Evolutionary conservation across 1,284 basidiomycete genomes (phyloP).

Genomic region (Ustilago sp.): DNA sequence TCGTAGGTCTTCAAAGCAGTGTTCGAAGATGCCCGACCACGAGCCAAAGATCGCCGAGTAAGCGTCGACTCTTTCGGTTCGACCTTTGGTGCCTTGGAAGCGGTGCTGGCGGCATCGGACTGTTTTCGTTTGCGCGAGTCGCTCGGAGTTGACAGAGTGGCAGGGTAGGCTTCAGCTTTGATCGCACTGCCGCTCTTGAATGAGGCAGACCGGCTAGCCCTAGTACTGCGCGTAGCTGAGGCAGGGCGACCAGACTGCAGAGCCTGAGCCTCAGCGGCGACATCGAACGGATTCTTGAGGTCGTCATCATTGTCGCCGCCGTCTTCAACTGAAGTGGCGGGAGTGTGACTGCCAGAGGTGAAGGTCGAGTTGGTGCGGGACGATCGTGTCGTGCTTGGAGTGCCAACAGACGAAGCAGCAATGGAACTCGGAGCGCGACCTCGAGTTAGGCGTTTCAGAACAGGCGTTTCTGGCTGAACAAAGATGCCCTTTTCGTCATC

Average conservation of each 20-base stretch:
- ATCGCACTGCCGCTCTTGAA: constrained; percentile 7
- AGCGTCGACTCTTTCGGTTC: constrained; percentile 9
- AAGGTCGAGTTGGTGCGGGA: constrained; percentile 39
- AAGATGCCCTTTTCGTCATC: constrained; percentile 21
- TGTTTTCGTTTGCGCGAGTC: constrained; percentile 33
- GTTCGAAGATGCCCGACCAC: constrained; percentile 14
- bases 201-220: constrained; percentile 26
- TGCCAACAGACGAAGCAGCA: constrained; percentile 26
- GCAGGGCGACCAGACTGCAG: constrained; percentile 11
- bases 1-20: constrained; percentile 11
- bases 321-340: constrained; percentile 47
- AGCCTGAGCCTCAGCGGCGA: background rate
- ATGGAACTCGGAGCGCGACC: constrained; percentile 28
- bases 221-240: constrained; percentile 1
- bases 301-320: constrained; percentile 29
- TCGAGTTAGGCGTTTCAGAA: constrained; percentile 2
- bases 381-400: constrained; percentile 33
- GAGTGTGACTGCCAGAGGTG: constrained; percentile 51
- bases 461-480: constrained; percentile 3
- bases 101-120: background rate
- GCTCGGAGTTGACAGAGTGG: background rate
- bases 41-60: constrained; percentile 10
- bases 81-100: constrained; percentile 12
- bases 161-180: constrained; percentile 9
- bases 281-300: constrained; percentile 7